These are phyloP conservation scores for Penicillium oxalicum DNA, from an alignment of 2,329 filamentous ascomycete genomes.

Conservation along the genomic window DNA sequence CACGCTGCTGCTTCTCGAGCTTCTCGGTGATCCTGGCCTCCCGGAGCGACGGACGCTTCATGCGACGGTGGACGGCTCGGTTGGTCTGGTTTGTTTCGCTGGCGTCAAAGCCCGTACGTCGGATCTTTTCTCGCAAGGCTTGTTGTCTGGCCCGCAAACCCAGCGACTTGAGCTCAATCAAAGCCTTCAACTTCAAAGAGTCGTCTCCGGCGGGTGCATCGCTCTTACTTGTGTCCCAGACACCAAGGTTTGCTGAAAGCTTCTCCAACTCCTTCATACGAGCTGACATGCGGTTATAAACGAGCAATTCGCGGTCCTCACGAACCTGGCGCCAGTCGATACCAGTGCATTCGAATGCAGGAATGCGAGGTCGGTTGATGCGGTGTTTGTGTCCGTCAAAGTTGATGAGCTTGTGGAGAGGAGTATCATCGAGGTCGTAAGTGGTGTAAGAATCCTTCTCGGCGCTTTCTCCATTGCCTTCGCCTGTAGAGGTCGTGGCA, in stretches of 20 bases:
- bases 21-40: slow-evolving; percentile 98
- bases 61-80: slow-evolving; percentile 77
- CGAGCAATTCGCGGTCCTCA: slow-evolving; percentile 77
- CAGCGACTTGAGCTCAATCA: slow-evolving; percentile 93
- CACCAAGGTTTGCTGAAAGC: slow-evolving; percentile 76
- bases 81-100: slow-evolving; percentile 55
- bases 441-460: slow-evolving; percentile 57
- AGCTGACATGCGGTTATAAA: slow-evolving; percentile 85
- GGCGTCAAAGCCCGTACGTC: slow-evolving; percentile 87
- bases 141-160: slow-evolving; percentile 84
- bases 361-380: slow-evolving; percentile 71
- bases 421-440: slow-evolving; percentile 66
- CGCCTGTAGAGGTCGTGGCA: slow-evolving; percentile 27
- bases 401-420: slow-evolving; percentile 55
- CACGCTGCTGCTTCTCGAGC: slow-evolving; percentile 96
- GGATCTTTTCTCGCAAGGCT: slow-evolving; percentile 76
- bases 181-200: slow-evolving; percentile 74
- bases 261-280: slow-evolving; percentile 78
- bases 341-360: slow-evolving; percentile 81
- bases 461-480: slow-evolving; percentile 21
- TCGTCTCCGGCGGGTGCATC: slow-evolving; percentile 69
- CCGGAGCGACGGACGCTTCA: slow-evolving; percentile 94
- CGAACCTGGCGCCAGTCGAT: slow-evolving; percentile 80
- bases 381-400: slow-evolving; percentile 74
- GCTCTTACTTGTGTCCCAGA: slow-evolving; percentile 71